phyloP scores from a whole-genome alignment of 176 grass and related monocot genomes.

The Thalia dealbata region DNA sequence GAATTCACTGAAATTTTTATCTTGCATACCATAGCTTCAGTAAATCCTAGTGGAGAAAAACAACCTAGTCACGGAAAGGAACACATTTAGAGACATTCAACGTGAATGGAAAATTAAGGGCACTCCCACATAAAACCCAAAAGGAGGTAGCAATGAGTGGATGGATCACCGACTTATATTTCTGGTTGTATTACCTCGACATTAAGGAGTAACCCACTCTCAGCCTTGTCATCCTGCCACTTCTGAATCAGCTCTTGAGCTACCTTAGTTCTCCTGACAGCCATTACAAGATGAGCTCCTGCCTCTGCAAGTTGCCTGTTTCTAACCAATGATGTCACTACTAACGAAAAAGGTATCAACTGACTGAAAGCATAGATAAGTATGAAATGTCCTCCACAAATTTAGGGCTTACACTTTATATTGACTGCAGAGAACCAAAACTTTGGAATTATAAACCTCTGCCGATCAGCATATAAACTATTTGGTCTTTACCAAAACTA shows the following conservation, averaged over 20 bases:
- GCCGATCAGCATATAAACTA: not conserved
- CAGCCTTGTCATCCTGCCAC: conserved; percentile 82
- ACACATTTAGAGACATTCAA: not conserved
- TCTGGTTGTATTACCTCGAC: conserved; percentile 56
- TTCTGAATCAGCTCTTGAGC: conserved; percentile 87
- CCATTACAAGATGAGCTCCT: conserved; percentile 93
- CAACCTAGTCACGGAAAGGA: too few species aligned
- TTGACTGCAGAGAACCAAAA: not conserved
- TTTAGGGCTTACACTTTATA: not conserved
- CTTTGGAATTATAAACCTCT: not conserved
- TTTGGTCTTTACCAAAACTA: not conserved
- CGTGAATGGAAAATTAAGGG: not conserved
- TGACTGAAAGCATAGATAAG: not conserved
- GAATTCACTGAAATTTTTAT: not conserved
- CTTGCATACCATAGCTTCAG: not conserved
- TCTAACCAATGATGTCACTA: conserved; percentile 10
- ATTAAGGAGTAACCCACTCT: conserved; percentile 53
- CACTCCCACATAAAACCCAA: not conserved
- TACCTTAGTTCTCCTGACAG: conserved; percentile 68
- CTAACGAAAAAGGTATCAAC: not conserved
- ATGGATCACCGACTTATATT: not conserved
- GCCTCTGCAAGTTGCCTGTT: conserved; percentile 73
- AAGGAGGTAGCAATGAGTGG: not conserved
- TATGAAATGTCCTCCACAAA: not conserved
- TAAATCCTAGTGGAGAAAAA: not conserved